These are phyloP conservation scores for Lodderomyces parapsilosis DNA, from an alignment of 1,139 yeast genomes.

Conservation along the genomic window DNA sequence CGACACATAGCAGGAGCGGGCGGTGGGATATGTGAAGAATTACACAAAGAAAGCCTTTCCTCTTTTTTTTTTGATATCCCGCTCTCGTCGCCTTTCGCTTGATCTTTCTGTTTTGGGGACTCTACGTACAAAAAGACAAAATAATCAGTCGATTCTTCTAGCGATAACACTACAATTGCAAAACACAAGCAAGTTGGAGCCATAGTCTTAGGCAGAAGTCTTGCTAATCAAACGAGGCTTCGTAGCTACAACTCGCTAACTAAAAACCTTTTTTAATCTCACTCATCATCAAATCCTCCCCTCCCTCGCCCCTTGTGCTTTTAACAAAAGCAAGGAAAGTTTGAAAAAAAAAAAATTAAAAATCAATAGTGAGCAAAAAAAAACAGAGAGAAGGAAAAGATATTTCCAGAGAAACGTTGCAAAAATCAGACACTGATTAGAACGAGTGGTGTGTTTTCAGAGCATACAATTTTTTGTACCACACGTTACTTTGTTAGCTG, in stretches of 20 bases:
- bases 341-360: not conserved
- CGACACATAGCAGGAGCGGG: not conserved
- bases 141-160: not conserved
- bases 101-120: not conserved
- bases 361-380: constrained; percentile 1
- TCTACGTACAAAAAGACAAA: not conserved
- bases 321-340: not conserved
- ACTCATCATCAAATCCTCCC: too few relatives aligned
- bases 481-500: not conserved
- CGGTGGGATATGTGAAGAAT: too few relatives aligned
- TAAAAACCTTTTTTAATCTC: too few relatives aligned
- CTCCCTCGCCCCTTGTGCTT: too few relatives aligned
- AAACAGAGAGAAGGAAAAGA: not conserved
- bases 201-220: too few relatives aligned
- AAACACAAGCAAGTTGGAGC: not conserved
- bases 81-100: not conserved
- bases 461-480: not conserved
- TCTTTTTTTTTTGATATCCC: not conserved
- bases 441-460: not conserved
- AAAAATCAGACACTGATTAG: not conserved
- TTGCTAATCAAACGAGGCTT: too few relatives aligned
- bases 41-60: not conserved
- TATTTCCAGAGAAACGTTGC: not conserved
- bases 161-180: not conserved
- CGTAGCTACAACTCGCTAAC: too few relatives aligned